These are phyloP conservation scores for Niebla homalea DNA, from an alignment of 495 filamentous ascomycete genomes.

Conservation along the genomic window DNA sequence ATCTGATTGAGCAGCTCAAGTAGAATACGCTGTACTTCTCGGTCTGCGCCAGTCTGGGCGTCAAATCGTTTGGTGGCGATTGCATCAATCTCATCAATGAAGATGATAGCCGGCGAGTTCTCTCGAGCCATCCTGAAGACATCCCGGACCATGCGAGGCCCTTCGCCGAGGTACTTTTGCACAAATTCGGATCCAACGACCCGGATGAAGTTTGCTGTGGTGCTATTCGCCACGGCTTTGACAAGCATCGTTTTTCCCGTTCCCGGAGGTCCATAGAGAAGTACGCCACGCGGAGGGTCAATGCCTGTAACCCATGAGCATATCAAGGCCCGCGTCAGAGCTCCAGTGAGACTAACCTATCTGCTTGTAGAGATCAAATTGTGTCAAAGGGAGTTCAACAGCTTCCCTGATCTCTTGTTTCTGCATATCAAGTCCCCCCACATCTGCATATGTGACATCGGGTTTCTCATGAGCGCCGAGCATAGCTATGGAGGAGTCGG, in stretches of 20 bases:
- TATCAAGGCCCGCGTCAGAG: neutral
- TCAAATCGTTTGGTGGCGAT: slow-evolving; percentile 99
- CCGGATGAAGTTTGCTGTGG: slow-evolving; percentile 95
- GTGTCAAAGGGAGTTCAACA: slow-evolving; percentile 88
- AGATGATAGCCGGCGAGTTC: slow-evolving; percentile 96
- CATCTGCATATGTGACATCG: slow-evolving; percentile 95
- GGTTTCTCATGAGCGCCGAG: slow-evolving; percentile 92
- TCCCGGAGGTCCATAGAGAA: slow-evolving; percentile 91
- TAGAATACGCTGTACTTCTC: slow-evolving; percentile 95
- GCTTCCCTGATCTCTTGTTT: slow-evolving; percentile 98
- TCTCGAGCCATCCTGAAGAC: slow-evolving; percentile 98
- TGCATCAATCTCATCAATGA: slow-evolving; percentile 98
- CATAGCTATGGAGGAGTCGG: slow-evolving; percentile 98
- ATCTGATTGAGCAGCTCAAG: slow-evolving; percentile 97
- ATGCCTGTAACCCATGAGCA: slow-evolving; percentile 49
- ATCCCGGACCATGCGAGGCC: slow-evolving; percentile 95
- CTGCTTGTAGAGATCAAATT: slow-evolving; percentile 96
- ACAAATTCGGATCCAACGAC: slow-evolving; percentile 97
- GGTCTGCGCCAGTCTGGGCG: slow-evolving; percentile 91
- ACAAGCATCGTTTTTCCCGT: slow-evolving; percentile 99
- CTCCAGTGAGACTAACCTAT: slow-evolving; percentile 42
- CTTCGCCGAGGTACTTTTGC: slow-evolving; percentile 96
- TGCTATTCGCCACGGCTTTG: slow-evolving; percentile 95
- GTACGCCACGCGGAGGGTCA: slow-evolving; percentile 88
- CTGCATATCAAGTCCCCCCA: slow-evolving; percentile 97